Base-by-base conservation (phyloP, 306 rosid species). In the Casuarina glauca region DNA sequence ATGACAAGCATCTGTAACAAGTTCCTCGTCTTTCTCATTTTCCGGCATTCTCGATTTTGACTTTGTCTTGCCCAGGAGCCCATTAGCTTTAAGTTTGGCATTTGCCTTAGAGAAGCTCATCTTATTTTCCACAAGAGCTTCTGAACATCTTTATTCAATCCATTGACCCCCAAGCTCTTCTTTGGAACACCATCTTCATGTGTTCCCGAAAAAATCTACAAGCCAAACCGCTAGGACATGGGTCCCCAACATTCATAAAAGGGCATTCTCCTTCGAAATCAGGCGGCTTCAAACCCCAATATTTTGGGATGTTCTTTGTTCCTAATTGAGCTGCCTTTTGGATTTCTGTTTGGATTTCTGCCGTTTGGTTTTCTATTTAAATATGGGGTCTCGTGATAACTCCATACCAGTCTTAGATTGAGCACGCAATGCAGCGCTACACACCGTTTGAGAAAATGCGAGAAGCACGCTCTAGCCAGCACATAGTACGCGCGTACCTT, bases 71-170 rank as follows among this genome's bases (percentile, higher is more conserved):
- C 72, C 87, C 92, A 50, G 4, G 67, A 95, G 96, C 71, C 96
- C 93, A 81, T 90, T 97, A 72, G 62, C 83, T 81, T 73, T 90
- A 78, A 95, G 97, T 54, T 82, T 82, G 69, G 92, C 86, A 75
- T 91, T 94, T 9, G 98, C 93, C 81, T 92, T 91, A 10, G 95
- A 86, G 69, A 87, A 95, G 58, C 38, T 79, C 91, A 89, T 86
- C 79, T 92, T 92, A 75, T 90, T 91, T 95, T 95, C 97, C 98
- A 91, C 78, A 95, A 82, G 78, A 95, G 95, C 84, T 81, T 95
- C 20, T 95, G 98, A 76, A 88, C 83, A 81, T 89, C 89, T 87
- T 95, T 95, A 60, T 78, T 89, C 79, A 95, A 79, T 13, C 92
- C 97, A 86, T 95, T 95, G 44, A 81, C 51, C 85, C 92, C 98